Evolutionary conservation across 2,329 filamentous ascomycete genomes (phyloP).

Genomic region (Westerdykella ornata): DNA sequence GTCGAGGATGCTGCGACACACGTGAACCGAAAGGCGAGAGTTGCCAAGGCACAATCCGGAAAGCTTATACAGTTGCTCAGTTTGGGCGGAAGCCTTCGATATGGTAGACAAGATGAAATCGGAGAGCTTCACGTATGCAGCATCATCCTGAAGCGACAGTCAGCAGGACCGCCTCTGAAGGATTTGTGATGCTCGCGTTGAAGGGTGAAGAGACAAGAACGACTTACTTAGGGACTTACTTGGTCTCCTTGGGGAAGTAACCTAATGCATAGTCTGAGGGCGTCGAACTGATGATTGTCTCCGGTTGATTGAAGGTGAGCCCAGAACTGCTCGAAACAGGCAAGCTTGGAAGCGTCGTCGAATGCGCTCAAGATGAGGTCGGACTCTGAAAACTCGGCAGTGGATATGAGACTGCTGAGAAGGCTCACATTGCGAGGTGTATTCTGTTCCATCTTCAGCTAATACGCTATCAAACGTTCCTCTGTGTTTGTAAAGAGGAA

Average conservation of each 20-base stretch:
- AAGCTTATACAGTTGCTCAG: constrained; percentile 19
- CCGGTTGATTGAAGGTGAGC: constrained; percentile 11
- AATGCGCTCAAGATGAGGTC: not conserved
- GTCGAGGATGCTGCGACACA: constrained; percentile 1
- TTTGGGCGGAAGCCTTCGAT: constrained; percentile 7
- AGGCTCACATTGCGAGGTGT: no score
- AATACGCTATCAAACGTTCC: no score
- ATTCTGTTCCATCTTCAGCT: no score
- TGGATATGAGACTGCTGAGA: no score
- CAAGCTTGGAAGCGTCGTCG: constrained; percentile 14
- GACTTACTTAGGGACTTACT: constrained; percentile 6
- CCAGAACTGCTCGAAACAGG: constrained; percentile 21
- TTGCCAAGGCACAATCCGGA: constrained; percentile 20
- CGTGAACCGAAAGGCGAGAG: not conserved
- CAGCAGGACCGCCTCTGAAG: not conserved
- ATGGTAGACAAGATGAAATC: constrained; percentile 17
- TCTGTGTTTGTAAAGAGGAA: no score
- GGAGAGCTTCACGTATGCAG: constrained; percentile 8
- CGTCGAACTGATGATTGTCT: constrained; percentile 14
- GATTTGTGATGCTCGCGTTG: no score
- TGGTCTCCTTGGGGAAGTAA: constrained; percentile 9
- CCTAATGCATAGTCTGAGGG: constrained; percentile 17
- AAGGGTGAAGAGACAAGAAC: not conserved
- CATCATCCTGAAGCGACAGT: constrained; percentile 1
- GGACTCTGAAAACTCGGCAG: not conserved